Conservation (phyloP, 2,329 filamentous ascomycete genomes). For the Simplicillium aogashimaense region DNA sequence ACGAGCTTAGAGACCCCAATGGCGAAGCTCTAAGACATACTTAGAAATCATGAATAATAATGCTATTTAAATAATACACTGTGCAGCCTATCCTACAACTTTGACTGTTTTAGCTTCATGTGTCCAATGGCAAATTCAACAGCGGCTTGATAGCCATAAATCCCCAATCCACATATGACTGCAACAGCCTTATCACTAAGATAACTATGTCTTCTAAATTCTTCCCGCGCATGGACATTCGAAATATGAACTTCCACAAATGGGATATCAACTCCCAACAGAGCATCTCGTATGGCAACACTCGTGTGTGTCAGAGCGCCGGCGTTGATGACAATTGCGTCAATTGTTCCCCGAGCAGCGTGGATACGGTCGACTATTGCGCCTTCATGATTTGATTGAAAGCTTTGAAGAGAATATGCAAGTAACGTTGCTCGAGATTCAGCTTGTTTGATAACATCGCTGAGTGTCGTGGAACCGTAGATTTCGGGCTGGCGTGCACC, state of each 20-base stretch:
- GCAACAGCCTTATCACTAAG: conserved; percentile 67
- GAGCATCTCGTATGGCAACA: conserved; percentile 65
- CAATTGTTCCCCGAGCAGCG: conserved; percentile 43
- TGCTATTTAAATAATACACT: no score
- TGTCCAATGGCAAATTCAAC: conserved; percentile 42
- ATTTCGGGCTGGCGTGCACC: conserved; percentile 64
- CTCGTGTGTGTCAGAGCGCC: conserved; percentile 69
- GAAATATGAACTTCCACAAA: conserved; percentile 72
- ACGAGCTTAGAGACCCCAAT: no score
- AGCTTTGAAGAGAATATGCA: conserved; percentile 40
- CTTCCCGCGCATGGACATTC: conserved; percentile 64
- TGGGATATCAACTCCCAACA: conserved; percentile 58
- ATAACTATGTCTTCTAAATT: conserved; percentile 60
- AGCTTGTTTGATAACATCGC: conserved; percentile 45
- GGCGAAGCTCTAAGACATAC: no score
- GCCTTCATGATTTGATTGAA: conserved; percentile 74
- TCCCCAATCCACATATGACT: conserved; percentile 61
- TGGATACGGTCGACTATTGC: conserved; percentile 67
- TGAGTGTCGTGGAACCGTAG: conserved; percentile 61
- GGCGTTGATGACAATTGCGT: conserved; percentile 67
- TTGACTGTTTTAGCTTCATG: not conserved
- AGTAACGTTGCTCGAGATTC: conserved; percentile 37
- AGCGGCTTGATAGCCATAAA: conserved; percentile 51
- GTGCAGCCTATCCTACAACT: no score
- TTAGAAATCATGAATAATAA: no score